Percentiles rank a stretch among this genome's conserved stretches.
Conservation (phyloP, 176 grass and related monocot species). For the Cenchrus fungigraminus region DNA sequence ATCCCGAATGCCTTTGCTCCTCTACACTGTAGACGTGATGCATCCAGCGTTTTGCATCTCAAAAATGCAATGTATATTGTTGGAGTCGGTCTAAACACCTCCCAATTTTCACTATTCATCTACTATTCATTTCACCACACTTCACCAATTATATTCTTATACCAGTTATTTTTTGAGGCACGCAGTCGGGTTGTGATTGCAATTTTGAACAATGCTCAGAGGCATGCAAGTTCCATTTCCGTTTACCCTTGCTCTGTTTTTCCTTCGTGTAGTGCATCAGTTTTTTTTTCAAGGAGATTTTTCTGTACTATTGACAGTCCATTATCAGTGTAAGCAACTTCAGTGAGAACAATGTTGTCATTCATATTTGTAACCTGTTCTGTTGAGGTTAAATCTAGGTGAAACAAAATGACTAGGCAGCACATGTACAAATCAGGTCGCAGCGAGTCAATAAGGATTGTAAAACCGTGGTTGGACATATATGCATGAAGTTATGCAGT, state of each 20-base stretch:
- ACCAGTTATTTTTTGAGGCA: not conserved
- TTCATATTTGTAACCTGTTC: slow-evolving; percentile 26
- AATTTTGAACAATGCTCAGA: not conserved
- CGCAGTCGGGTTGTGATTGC: not conserved
- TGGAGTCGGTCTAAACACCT: no score
- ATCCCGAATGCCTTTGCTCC: no score
- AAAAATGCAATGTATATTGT: no score
- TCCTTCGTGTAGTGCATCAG: not conserved
- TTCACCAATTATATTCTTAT: not conserved
- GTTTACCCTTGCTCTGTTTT: not conserved
- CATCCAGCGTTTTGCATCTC: no score
- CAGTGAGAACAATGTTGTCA: not conserved
- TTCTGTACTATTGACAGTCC: not conserved
- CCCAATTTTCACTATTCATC: no score
- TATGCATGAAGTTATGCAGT: no score
- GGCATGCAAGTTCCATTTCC: not conserved
- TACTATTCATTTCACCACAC: no score
- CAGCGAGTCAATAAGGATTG: not conserved
- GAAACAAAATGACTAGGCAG: not conserved
- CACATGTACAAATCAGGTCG: not conserved
- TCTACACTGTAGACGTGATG: no score
- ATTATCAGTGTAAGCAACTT: not conserved
- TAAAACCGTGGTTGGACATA: not conserved
- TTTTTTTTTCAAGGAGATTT: not conserved
- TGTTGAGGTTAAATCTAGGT: not conserved